Base-by-base conservation (phyloP, 305 asterid species). In the Fraxinus floribunda region DNA sequence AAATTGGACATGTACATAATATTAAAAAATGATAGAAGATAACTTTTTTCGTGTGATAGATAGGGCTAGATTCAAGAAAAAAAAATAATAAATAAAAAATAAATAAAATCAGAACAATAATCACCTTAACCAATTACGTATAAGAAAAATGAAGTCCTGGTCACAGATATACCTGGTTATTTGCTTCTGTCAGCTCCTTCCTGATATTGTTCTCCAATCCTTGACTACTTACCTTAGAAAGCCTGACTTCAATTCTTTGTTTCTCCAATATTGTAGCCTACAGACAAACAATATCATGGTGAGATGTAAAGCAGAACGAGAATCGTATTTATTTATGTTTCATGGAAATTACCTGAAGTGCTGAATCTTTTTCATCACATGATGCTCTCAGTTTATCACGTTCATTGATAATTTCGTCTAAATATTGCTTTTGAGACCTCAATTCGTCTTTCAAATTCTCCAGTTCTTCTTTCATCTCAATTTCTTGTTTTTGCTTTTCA, bases 241-340 rank as follows among this genome's bases (percentile, higher is more conserved):
- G 86, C 88, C 89, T 92, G 87, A 84, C 86, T 86, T 94, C 98
- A 80, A 91, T 77, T 86, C 75, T 91, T 86, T 83, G 92, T 88
- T 94, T 96, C 91, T 94, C 98, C 88, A 89, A 70, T 76, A 94
- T 41, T 32, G 85, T 88, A 90, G 92, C 93, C 98, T 93, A 79
- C 64, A 80, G 46, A 81, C 66, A 84, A 78, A 55, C 80, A 49
- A 78, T 55, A 60, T 86, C 86, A 81, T 78, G 88, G 83, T 60
- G 84, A 84, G 81, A 73, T 52, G 86, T 83, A 84, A 80, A 81
- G 1, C 30, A 57, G 64, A 79, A 73, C 0, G 32, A 76, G 72
- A 66, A 81, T 1, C 60, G 15, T 78, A 64, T 52, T 75, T 75
- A 84, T 7, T 68, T 77, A 46, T 36, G 60, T 76, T 16, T 7